Evolutionary conservation across 768 basidiomycete genomes (phyloP).

Genomic region (Macrocybe gigantea): DNA sequence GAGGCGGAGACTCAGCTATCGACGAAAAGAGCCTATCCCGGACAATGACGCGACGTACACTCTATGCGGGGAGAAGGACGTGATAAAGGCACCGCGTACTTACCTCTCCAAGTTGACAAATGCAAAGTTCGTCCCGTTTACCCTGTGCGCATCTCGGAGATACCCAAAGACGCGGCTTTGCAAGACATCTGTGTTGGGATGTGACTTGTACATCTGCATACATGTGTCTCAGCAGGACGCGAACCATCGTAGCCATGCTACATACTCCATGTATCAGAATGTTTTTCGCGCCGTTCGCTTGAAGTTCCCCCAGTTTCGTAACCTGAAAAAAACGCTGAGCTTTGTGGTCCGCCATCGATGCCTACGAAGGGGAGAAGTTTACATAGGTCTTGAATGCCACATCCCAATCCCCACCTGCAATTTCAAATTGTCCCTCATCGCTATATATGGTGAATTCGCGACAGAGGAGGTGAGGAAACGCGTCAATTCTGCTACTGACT

Average conservation of each 20-base stretch:
- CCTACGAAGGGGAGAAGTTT: not conserved
- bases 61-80: not conserved
- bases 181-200: slow-evolving; percentile 19
- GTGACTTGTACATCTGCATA: slow-evolving; percentile 23
- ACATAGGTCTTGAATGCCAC: slow-evolving; percentile 18
- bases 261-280: slow-evolving; percentile 24
- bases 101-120: slow-evolving; percentile 22
- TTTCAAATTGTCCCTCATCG: slow-evolving; percentile 20
- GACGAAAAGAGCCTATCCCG: slow-evolving; percentile 16
- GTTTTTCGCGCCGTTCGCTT: slow-evolving; percentile 22
- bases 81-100: slow-evolving; percentile 2
- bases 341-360: not conserved
- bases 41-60: not conserved
- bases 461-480: not conserved
- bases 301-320: slow-evolving; percentile 20
- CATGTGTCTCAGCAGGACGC: not conserved
- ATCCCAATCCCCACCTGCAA: slow-evolving; percentile 20
- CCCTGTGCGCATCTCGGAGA: slow-evolving; percentile 14
- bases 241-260: not conserved
- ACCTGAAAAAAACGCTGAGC: slow-evolving; percentile 7
- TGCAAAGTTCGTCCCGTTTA: slow-evolving; percentile 24
- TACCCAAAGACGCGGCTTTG: slow-evolving; percentile 21
- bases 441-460: slow-evolving; percentile 2
- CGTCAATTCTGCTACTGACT: slow-evolving; percentile 12
- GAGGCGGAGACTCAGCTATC: slow-evolving; percentile 15